Conservation (phyloP, 345 rosid species). For the Arabidopsis arenosa region DNA sequence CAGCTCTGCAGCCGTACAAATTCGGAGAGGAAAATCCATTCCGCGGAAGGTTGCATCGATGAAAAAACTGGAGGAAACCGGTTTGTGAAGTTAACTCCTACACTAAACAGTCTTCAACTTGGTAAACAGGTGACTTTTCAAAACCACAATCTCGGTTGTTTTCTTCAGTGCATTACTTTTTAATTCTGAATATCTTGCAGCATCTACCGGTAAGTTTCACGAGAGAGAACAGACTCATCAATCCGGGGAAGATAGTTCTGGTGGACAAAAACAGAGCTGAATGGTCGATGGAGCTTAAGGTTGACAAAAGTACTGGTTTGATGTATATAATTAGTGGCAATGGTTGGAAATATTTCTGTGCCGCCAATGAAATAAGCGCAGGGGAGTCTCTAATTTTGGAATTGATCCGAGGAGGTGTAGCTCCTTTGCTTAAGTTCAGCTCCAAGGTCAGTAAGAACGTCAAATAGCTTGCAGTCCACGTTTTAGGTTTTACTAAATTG, state of each 20-base stretch:
- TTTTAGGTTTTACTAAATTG: conserved; percentile 9
- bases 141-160: neutral
- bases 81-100: conserved; percentile 30
- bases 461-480: neutral
- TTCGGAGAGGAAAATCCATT: neutral
- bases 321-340: conserved; percentile 21
- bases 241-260: conserved; percentile 7
- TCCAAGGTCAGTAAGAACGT: conserved; percentile 21
- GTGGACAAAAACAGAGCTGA: conserved; percentile 27
- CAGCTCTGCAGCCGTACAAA: conserved; percentile 3
- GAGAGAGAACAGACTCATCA: conserved; percentile 12
- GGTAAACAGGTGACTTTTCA: conserved; percentile 18
- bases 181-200: conserved; percentile 10
- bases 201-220: conserved; percentile 15
- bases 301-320: neutral
- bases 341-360: conserved; percentile 28
- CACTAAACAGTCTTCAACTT: neutral
- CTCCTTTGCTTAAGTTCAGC: conserved; percentile 24
- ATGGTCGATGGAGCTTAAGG: conserved; percentile 28
- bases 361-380: neutral
- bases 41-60: neutral
- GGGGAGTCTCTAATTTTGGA: conserved; percentile 24
- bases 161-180: neutral
- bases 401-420: conserved; percentile 12
- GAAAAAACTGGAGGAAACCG: neutral